Conservation (phyloP, 2,329 filamentous ascomycete species). For the Colletotrichum agaves region DNA sequence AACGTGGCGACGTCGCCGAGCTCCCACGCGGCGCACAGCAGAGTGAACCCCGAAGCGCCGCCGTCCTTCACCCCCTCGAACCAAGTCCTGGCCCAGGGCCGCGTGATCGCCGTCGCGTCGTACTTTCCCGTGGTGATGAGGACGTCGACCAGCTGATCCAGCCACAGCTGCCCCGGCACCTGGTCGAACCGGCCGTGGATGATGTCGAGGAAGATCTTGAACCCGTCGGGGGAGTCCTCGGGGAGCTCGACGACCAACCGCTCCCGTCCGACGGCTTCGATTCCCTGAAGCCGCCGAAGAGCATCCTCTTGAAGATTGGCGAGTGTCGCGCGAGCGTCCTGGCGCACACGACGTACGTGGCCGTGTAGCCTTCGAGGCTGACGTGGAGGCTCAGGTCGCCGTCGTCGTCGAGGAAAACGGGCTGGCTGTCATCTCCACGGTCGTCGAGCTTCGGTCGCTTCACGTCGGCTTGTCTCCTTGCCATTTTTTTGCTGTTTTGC, state of each 20-base stretch:
- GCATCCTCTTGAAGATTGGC: conserved; percentile 44
- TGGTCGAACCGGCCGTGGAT: not conserved
- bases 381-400: not conserved
- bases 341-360: not conserved
- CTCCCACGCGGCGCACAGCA: not conserved
- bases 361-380: not conserved
- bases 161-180: not conserved
- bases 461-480: not conserved
- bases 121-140: not conserved
- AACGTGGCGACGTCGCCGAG: not conserved
- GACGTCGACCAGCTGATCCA: not conserved
- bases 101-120: not conserved
- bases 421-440: not conserved
- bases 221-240: not conserved
- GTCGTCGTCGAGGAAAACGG: not conserved
- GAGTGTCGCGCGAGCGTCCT: conserved; percentile 41
- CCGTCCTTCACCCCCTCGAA: not conserved
- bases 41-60: not conserved
- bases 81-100: not conserved
- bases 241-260: not conserved
- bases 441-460: not conserved
- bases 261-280: conserved; percentile 21
- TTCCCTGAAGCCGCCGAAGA: conserved; percentile 42
- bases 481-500: not conserved
- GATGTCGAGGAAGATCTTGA: not conserved